phyloP scores from a whole-genome alignment of 345 rosid genomes.

The Brassica carinata region DNA sequence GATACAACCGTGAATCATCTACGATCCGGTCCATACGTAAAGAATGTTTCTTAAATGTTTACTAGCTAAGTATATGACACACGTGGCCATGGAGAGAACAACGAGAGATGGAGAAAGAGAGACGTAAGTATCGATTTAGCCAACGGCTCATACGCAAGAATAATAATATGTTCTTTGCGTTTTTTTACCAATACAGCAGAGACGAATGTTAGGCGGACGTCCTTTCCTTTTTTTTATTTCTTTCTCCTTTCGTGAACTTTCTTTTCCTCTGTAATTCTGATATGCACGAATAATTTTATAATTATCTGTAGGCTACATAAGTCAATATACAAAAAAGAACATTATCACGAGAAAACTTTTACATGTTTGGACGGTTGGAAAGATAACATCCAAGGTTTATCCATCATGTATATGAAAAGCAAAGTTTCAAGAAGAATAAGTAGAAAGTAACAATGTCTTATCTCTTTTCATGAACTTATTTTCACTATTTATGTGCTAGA shows the following conservation, averaged over 20 bases:
- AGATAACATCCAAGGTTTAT: neutral
- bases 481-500: neutral
- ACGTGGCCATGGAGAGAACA: slow-evolving; percentile 8
- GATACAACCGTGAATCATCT: neutral
- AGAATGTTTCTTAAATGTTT: neutral
- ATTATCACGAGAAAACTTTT: neutral
- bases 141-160: slow-evolving; percentile 35
- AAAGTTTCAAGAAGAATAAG: neutral
- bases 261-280: neutral
- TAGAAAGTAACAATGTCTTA: neutral
- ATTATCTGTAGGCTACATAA: slow-evolving; percentile 4
- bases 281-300: neutral
- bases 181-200: slow-evolving; percentile 22
- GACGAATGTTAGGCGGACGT: slow-evolving; percentile 58
- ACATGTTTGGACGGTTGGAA: slow-evolving; percentile 19
- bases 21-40: neutral
- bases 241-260: slow-evolving; percentile 1
- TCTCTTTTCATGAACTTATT: neutral
- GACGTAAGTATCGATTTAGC: slow-evolving; percentile 34
- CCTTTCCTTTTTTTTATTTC: slow-evolving; percentile 35
- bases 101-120: slow-evolving; percentile 38
- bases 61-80: neutral
- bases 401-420: neutral
- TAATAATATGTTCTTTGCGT: slow-evolving; percentile 28
- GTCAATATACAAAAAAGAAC: neutral